Evolutionary conservation across 257 asterid genomes (phyloP).

Genomic region (Solanum medicagineum): DNA sequence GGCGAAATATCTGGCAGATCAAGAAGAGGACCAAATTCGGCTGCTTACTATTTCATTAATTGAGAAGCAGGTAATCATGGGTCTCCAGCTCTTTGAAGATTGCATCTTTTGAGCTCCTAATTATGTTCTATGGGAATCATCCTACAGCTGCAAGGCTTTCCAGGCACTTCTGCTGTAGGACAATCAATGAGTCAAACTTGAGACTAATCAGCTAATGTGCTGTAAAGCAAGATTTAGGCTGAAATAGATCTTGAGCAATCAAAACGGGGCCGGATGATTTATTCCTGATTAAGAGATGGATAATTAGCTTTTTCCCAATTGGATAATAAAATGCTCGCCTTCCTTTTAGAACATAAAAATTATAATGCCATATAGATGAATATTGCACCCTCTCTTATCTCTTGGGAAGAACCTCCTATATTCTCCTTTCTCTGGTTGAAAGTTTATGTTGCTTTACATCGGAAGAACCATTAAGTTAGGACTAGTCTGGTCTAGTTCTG

Average conservation of each 20-base stretch:
- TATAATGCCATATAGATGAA: neutral
- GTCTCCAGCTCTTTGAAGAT: neutral
- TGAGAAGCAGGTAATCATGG: slow-evolving; percentile 69
- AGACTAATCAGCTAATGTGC: neutral
- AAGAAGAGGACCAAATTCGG: slow-evolving; percentile 88
- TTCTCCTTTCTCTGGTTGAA: neutral
- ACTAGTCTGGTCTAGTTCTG: neutral
- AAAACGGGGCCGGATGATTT: neutral
- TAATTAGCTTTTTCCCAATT: neutral
- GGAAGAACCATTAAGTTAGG: neutral
- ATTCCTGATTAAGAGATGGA: neutral
- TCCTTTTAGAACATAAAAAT: neutral
- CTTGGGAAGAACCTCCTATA: neutral
- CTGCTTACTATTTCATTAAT: slow-evolving; percentile 54
- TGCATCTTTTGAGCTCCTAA: neutral
- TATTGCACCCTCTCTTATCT: neutral
- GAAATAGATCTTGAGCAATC: neutral
- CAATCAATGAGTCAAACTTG: neutral
- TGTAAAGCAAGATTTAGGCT: neutral
- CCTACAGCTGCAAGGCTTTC: neutral
- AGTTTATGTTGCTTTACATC: neutral
- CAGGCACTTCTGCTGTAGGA: neutral
- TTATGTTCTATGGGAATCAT: neutral
- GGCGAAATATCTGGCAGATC: slow-evolving; percentile 91
- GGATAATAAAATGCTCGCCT: neutral